Base-by-base conservation (phyloP, 768 basidiomycete species). In the Lanmaoa pseudosensibilis region DNA sequence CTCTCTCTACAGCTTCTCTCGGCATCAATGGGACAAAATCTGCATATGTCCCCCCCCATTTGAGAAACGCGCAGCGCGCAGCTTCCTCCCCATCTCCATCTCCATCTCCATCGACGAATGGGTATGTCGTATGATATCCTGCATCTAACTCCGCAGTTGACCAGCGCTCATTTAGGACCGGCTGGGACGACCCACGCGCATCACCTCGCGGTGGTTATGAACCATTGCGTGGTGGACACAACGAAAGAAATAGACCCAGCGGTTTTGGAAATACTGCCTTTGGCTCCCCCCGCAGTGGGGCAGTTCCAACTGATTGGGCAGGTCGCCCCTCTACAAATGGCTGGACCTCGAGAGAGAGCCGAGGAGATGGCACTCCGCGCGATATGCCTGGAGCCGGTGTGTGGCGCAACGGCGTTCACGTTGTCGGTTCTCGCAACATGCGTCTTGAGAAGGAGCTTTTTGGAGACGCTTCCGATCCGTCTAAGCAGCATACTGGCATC, bases 391-490 rank as follows among this genome's bases (percentile, higher is more conserved):
- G 71, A 15, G 54, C 46, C 4, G 96, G 97, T 45, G 74, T 73
- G 36, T 99, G 97, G 97, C 88, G 82, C 69, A 92, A 97, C 60
- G 94, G 90, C 64, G 80, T 83, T 64, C 97, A 99, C 70, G 73
- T 92, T 56, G 76, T 86, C n/a, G 97, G 94, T 44, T 76, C 79
- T 19, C 86, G 88, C 66, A 97, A 95, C 78, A 76, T 78, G 69
- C 87, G 94, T 63, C 80, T 95, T 64, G 97, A 99, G 78, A 94
- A 93, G 77, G 95, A 98, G 69, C 88, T 99, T 38, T 99, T 88
- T 65, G 97, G 97, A 52, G 94, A 96, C 60, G 80, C 82, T 39
- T 78, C 83, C 45, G 96, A 98, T 72, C 84, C 88, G 23, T 85
- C 85, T 56, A 92, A 91, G 70, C 90, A 97, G 73, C 87, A 93